Conservation (phyloP, 306 rosid genomes). For the Ammopiptanthus mongolicus region DNA sequence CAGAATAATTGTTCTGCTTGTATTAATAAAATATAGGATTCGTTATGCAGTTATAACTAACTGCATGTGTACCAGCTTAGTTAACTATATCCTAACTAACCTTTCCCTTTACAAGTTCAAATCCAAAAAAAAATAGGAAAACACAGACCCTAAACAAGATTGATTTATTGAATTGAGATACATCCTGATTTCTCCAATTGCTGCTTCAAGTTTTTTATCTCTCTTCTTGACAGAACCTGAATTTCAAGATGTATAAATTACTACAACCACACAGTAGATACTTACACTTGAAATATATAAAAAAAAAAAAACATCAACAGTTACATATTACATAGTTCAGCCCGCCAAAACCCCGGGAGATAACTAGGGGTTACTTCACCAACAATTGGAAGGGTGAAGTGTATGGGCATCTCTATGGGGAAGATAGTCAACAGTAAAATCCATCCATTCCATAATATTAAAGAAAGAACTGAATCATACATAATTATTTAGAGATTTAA, state of each 20-base stretch:
- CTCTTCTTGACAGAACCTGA: constrained; percentile 37
- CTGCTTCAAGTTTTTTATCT: constrained; percentile 30
- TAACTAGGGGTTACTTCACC: neutral
- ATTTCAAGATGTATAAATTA: constrained; percentile 1
- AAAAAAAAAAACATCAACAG: neutral
- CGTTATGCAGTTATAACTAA: too few species aligned
- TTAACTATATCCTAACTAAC: too few species aligned
- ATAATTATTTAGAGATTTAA: neutral
- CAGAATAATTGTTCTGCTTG: too few species aligned
- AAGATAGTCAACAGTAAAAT: neutral
- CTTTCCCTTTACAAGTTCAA: too few species aligned
- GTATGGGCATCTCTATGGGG: neutral
- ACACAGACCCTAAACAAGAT: too few species aligned
- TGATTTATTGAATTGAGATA: neutral
- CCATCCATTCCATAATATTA: neutral
- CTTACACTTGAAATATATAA: neutral
- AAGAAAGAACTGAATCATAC: neutral
- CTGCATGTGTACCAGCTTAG: too few species aligned
- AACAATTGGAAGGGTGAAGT: neutral
- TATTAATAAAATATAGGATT: too few species aligned
- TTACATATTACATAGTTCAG: neutral
- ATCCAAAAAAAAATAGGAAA: too few species aligned
- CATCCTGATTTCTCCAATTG: constrained; percentile 12
- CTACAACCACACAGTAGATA: neutral
- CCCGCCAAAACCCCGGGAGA: neutral